phyloP scores from a whole-genome alignment of 2,329 filamentous ascomycete species.

The Fusarium sp. region DNA sequence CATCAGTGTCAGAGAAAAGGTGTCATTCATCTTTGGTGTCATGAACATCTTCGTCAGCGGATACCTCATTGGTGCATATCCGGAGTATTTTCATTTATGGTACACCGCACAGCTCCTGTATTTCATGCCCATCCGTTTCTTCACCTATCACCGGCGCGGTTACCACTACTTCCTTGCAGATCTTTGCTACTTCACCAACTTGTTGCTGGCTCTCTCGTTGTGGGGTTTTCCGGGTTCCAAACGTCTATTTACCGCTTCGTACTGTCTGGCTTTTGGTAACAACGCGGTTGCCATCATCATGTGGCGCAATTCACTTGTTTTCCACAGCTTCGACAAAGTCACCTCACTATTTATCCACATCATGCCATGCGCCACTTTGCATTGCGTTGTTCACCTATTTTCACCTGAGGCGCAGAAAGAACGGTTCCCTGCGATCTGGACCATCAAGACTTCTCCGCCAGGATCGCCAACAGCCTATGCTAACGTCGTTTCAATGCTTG shows the following conservation, averaged over 20 bases:
- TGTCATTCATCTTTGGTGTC: constrained; percentile 95
- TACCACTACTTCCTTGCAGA: constrained; percentile 98
- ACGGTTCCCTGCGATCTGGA: constrained; percentile 87
- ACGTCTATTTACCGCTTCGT: constrained; percentile 90
- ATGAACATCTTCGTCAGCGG: constrained; percentile 98
- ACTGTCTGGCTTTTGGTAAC: constrained; percentile 94
- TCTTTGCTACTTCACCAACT: constrained; percentile 97
- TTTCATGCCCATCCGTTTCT: constrained; percentile 96
- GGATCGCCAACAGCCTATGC: constrained; percentile 85
- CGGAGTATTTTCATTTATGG: constrained; percentile 92
- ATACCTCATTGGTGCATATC: constrained; percentile 88
- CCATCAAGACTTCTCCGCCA: constrained; percentile 77
- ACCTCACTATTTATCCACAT: constrained; percentile 99
- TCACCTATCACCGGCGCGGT: constrained; percentile 89
- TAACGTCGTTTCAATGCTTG: constrained; percentile 83
- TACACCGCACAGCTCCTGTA: constrained; percentile 89
- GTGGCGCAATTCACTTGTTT: constrained; percentile 99
- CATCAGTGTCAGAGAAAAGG: constrained; percentile 91
- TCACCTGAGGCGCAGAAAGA: constrained; percentile 72
- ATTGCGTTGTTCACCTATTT: constrained; percentile 90
- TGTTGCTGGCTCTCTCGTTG: constrained; percentile 83
- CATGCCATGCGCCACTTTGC: constrained; percentile 95
- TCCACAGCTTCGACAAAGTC: constrained; percentile 98
- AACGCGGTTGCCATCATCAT: constrained; percentile 98
- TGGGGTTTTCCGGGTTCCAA: constrained; percentile 94